A percentile compares a stretch with the other conserved stretches of the same genome.
Conservation (phyloP, 805 yeast species). For the Kregervanrija delftensis region DNA sequence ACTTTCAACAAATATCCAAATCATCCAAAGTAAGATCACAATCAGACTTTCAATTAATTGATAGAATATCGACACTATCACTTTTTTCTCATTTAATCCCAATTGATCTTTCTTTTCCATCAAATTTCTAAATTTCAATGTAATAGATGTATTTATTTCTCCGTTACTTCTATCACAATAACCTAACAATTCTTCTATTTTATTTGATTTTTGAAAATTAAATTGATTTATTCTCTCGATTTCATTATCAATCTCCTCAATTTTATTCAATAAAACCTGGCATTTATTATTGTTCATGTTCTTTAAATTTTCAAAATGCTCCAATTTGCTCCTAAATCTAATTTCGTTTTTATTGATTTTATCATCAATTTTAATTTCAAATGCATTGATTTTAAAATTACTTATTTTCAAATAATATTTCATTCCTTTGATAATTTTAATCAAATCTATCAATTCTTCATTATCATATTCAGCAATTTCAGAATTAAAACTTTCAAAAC, state of each 20-base stretch:
- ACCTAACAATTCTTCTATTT: constrained; percentile 54
- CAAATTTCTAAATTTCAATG: constrained; percentile 51
- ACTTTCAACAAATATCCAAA: constrained; percentile 52
- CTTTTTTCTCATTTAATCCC: constrained; percentile 22
- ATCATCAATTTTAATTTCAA: constrained; percentile 12
- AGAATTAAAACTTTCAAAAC: background rate
- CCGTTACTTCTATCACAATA: constrained; percentile 63
- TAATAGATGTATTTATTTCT: constrained; percentile 64
- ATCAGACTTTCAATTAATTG: constrained; percentile 43
- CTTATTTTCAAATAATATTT: constrained; percentile 10
- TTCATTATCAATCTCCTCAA: constrained; percentile 15
- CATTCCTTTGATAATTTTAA: constrained; percentile 10
- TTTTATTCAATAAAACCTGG: constrained; percentile 9
- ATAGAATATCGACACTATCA: constrained; percentile 35
- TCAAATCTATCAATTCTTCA: constrained; percentile 11
- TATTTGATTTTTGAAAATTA: constrained; percentile 27
- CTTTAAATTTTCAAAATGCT: constrained; percentile 26
- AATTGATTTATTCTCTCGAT: constrained; percentile 17
- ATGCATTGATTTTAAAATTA: constrained; percentile 14
- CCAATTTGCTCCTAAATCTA: constrained; percentile 21
- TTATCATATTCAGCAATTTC: background rate
- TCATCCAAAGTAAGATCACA: constrained; percentile 41
- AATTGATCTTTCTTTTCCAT: constrained; percentile 41
- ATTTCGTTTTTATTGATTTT: constrained; percentile 14
- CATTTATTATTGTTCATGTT: constrained; percentile 19